phyloP scores from a whole-genome alignment of 768 basidiomycete species.

The Pleurotus tuoliensis region DNA sequence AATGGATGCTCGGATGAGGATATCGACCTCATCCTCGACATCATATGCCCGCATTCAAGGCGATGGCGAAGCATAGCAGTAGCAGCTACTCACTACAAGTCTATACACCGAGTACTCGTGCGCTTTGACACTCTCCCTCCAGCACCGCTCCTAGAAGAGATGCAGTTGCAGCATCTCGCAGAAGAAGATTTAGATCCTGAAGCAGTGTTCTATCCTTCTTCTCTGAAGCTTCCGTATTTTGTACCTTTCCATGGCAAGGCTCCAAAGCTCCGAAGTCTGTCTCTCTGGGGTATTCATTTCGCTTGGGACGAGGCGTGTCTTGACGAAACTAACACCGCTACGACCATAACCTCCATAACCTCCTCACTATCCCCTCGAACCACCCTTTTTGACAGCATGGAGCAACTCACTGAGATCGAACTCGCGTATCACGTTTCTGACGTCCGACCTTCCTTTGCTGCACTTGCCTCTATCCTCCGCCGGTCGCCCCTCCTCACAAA shows the following conservation, averaged over 20 bases:
- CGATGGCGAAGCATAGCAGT: slow-evolving; percentile 54
- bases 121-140: slow-evolving; percentile 37
- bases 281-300: slow-evolving; percentile 69
- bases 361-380: slow-evolving; percentile 22
- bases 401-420: slow-evolving; percentile 43
- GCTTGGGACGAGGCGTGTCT: slow-evolving; percentile 43
- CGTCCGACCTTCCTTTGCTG: slow-evolving; percentile 55
- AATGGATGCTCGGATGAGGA: slow-evolving; percentile 22
- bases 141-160: slow-evolving; percentile 50
- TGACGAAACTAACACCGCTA: background rate
- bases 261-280: slow-evolving; percentile 45
- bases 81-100: slow-evolving; percentile 39
- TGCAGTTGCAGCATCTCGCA: slow-evolving; percentile 49
- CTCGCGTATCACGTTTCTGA: slow-evolving; percentile 60
- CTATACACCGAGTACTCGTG: slow-evolving; percentile 41
- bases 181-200: slow-evolving; percentile 46
- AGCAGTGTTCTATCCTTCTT: slow-evolving; percentile 35
- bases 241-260: slow-evolving; percentile 51
- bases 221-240: slow-evolving; percentile 33
- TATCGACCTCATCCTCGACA: slow-evolving; percentile 32
- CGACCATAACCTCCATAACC: background rate
- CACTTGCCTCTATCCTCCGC: slow-evolving; percentile 49
- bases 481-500: slow-evolving; percentile 49
- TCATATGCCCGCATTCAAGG: slow-evolving; percentile 46
- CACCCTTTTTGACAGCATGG: slow-evolving; percentile 32